A percentile compares a stretch with the other conserved stretches of the same genome.
These are phyloP conservation scores for Orbilia javanica DNA, from an alignment of 2,329 filamentous ascomycete species.

Conservation along the genomic window DNA sequence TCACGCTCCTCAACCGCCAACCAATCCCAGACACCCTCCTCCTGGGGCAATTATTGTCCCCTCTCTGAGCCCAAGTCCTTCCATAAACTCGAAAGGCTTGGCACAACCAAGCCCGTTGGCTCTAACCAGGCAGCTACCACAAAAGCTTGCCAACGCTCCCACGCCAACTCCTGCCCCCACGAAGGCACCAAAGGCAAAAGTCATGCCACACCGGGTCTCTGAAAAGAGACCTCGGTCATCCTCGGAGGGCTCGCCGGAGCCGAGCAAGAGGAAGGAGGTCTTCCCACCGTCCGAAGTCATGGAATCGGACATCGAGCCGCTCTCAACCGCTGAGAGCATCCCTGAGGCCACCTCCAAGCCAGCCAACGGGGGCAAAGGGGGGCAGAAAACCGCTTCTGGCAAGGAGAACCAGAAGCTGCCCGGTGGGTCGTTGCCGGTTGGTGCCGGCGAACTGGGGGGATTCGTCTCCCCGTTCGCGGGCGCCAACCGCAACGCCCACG, in stretches of 20 bases:
- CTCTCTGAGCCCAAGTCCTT: too few species aligned
- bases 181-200: neutral
- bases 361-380: neutral
- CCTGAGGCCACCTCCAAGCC: neutral
- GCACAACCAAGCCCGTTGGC: too few species aligned
- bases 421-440: too few species aligned
- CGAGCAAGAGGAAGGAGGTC: slow-evolving; percentile 9
- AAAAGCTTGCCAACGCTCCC: neutral
- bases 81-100: too few species aligned
- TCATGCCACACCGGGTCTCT: neutral
- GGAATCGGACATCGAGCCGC: neutral
- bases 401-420: neutral
- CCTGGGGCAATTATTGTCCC: too few species aligned
- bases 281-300: slow-evolving; percentile 1
- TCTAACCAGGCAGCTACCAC: too few species aligned
- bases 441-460: too few species aligned
- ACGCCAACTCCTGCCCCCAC: neutral
- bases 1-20: too few species aligned
- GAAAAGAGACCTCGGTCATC: neutral
- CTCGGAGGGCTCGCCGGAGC: neutral
- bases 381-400: neutral
- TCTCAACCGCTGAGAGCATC: neutral
- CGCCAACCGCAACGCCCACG: neutral
- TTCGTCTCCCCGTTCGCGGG: neutral
- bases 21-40: too few species aligned